These are phyloP conservation scores for Pseudogymnoascus destructans DNA, from an alignment of 2,329 filamentous ascomycete genomes.

Conservation along the genomic window DNA sequence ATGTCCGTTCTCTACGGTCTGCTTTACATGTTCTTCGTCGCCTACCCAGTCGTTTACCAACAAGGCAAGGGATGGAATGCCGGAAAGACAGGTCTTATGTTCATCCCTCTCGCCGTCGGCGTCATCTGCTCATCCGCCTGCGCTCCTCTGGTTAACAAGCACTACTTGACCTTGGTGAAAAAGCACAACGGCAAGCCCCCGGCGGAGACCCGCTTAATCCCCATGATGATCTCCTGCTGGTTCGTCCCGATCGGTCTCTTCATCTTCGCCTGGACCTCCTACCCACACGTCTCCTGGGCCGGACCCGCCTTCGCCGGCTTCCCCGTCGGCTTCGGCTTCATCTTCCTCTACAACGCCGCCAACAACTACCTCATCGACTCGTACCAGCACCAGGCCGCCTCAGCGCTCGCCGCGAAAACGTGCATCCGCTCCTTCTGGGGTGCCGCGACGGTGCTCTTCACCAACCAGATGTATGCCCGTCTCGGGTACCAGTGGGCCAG, in stretches of 20 bases:
- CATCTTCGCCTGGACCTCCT: constrained; percentile 55
- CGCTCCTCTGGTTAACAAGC: constrained; percentile 63
- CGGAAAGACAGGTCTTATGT: constrained; percentile 69
- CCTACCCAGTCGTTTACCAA: constrained; percentile 52
- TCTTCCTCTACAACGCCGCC: constrained; percentile 49
- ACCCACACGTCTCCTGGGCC: constrained; percentile 40
- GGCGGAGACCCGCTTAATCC: constrained; percentile 64
- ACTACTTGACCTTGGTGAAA: constrained; percentile 53
- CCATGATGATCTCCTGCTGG: constrained; percentile 71
- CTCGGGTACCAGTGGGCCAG: constrained; percentile 67
- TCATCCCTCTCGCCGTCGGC: constrained; percentile 69
- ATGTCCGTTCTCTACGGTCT: constrained; percentile 71
- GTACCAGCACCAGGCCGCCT: constrained; percentile 64
- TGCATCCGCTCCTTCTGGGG: constrained; percentile 72
- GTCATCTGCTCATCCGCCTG: constrained; percentile 54
- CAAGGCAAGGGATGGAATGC: constrained; percentile 66
- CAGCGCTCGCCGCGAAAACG: constrained; percentile 69
- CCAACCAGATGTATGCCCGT: constrained; percentile 63
- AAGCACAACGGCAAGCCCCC: constrained; percentile 61
- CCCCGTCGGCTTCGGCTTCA: constrained; percentile 50
- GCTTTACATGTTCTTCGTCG: constrained; percentile 21
- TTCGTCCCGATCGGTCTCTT: constrained; percentile 54
- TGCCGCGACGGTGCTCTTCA: constrained; percentile 65
- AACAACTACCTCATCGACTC: constrained; percentile 49
- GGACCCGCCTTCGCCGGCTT: constrained; percentile 45